A percentile compares a stretch with the other conserved stretches of the same genome.
These are phyloP conservation scores for Psophocarpus tetragonolobus DNA, from an alignment of 306 rosid species.

Conservation along the genomic window DNA sequence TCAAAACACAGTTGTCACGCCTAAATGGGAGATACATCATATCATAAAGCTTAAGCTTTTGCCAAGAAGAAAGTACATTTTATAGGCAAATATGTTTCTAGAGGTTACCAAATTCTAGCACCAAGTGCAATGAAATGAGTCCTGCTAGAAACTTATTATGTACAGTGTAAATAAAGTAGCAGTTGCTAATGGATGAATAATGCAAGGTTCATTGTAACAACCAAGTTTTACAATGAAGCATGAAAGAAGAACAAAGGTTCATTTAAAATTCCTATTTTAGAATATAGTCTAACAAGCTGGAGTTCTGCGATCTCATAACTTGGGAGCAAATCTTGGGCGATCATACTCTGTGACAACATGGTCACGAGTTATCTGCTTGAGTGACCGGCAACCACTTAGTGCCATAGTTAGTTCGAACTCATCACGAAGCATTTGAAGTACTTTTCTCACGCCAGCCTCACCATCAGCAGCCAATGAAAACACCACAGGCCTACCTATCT, in stretches of 20 bases:
- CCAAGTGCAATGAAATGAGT: slow-evolving; percentile 17
- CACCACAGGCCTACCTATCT: slow-evolving; percentile 97
- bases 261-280: slow-evolving; percentile 4
- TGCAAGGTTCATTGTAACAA: neutral
- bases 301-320: slow-evolving; percentile 29
- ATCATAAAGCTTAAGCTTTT: neutral
- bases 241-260: slow-evolving; percentile 3
- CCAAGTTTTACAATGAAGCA: slow-evolving; percentile 17
- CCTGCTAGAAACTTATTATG: neutral
- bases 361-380: slow-evolving; percentile 83
- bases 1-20: neutral
- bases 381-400: slow-evolving; percentile 81
- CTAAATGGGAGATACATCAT: neutral
- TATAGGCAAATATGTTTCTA: neutral
- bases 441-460: slow-evolving; percentile 90
- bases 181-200: neutral
- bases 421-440: slow-evolving; percentile 72
- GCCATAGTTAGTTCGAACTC: slow-evolving; percentile 96
- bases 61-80: neutral
- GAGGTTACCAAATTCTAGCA: slow-evolving; percentile 8
- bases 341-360: slow-evolving; percentile 80
- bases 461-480: slow-evolving; percentile 92
- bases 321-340: slow-evolving; percentile 52
- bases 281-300: neutral
- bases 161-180: neutral